Percentiles rank a stretch among this genome's conserved stretches.
These are phyloP conservation scores for Pseudocohnilembus persalinus DNA, from an alignment of 169 alveolate species.

Conservation along the genomic window DNA sequence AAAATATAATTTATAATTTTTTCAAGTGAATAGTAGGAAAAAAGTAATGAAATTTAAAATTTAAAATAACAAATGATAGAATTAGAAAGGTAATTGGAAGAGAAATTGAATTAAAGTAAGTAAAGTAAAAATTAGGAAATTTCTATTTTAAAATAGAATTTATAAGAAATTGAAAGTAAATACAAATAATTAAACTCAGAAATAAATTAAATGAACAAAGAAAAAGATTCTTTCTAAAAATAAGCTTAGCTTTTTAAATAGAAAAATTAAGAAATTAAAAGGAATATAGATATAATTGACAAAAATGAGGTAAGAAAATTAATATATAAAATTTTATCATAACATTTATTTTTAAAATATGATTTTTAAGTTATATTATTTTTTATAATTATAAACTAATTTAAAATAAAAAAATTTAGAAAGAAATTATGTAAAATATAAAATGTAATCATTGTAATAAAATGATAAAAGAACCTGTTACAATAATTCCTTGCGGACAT, in stretches of 20 bases:
- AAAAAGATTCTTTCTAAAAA: not conserved
- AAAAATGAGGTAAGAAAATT: conserved; percentile 7
- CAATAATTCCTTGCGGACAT: conserved; percentile 49
- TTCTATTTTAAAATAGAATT: not conserved
- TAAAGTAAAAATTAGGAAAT: not conserved
- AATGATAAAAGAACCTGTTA: conserved; percentile 44
- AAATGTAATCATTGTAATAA: conserved; percentile 37
- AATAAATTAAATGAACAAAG: not conserved
- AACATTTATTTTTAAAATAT: too few species aligned
- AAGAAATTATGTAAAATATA: conserved; percentile 36
- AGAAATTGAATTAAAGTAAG: too few species aligned
- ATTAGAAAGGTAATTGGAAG: not conserved
- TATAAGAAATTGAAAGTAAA: conserved; percentile 1
- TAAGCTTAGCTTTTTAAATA: not conserved
- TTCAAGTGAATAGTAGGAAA: not conserved
- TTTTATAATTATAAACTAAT: not conserved
- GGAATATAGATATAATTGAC: conserved; percentile 13
- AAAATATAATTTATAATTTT: too few species aligned
- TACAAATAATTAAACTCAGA: not conserved
- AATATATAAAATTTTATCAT: not conserved
- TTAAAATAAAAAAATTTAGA: conserved; percentile 3
- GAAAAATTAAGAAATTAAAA: conserved; percentile 5
- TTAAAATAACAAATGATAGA: not conserved
- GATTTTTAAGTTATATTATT: not conserved
- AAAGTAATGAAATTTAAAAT: conserved; percentile 1